Evolutionary conservation across 2,329 filamentous ascomycete genomes (phyloP).

Genomic region (Rutstroemia sp.): DNA sequence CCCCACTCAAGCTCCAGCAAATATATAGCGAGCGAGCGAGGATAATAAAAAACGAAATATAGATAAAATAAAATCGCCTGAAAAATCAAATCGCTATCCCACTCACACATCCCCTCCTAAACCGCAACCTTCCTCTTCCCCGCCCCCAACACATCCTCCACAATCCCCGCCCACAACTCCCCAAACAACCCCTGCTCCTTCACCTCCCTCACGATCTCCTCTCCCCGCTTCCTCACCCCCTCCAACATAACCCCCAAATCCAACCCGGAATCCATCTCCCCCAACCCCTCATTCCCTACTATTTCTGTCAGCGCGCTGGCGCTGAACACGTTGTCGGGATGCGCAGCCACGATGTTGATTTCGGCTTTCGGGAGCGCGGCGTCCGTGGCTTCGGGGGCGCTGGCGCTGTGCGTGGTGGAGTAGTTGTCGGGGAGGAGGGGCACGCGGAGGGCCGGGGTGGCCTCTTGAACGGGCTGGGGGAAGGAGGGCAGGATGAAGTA

Average conservation of each 20-base stretch:
- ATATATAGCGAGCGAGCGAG: not conserved
- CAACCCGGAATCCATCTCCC: not conserved
- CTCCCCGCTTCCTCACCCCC: not conserved
- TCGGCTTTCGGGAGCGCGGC: slow-evolving; percentile 36
- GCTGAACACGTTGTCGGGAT: slow-evolving; percentile 46
- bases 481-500: slow-evolving; percentile 45
- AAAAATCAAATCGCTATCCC: not conserved
- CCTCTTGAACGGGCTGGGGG: slow-evolving; percentile 21
- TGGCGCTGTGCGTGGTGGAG: not conserved
- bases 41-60: not conserved
- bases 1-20: not conserved
- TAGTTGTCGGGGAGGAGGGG: slow-evolving; percentile 53
- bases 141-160: slow-evolving; percentile 42
- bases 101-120: not conserved
- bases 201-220: not conserved
- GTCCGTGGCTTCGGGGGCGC: slow-evolving; percentile 32
- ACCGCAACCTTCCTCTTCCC: not conserved
- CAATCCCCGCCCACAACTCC: slow-evolving; percentile 49
- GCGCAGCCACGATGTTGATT: slow-evolving; percentile 48
- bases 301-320: slow-evolving; percentile 45
- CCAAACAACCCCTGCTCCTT: slow-evolving; percentile 30
- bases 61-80: not conserved
- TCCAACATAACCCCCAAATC: not conserved
- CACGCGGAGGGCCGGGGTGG: slow-evolving; percentile 36
- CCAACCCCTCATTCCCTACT: slow-evolving; percentile 36